phyloP scores from a whole-genome alignment of 2,329 filamentous ascomycete species.

The Cercospora berteroae region DNA sequence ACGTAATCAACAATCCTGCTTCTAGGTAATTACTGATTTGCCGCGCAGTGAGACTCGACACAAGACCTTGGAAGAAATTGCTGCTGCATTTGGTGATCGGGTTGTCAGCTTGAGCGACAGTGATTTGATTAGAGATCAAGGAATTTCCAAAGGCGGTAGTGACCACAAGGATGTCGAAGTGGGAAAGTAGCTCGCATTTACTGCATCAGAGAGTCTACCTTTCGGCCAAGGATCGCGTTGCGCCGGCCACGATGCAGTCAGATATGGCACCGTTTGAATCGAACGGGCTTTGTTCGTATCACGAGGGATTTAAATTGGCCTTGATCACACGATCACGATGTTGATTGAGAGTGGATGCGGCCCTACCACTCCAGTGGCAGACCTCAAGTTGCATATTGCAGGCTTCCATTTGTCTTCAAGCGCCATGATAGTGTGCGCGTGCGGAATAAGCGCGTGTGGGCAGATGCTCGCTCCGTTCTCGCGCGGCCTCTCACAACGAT shows the following conservation, averaged over 20 bases:
- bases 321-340: neutral
- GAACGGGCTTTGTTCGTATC: neutral
- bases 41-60: constrained; percentile 30
- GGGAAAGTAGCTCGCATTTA: neutral
- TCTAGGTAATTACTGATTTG: constrained; percentile 9
- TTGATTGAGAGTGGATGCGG: neutral
- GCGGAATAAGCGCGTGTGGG: neutral
- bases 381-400: neutral
- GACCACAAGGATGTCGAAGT: constrained; percentile 1
- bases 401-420: too few species aligned
- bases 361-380: neutral
- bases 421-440: neutral
- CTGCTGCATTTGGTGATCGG: constrained; percentile 36
- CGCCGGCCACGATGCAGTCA: neutral
- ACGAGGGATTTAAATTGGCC: neutral
- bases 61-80: constrained; percentile 36
- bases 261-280: neutral
- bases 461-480: neutral
- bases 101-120: constrained; percentile 32
- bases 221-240: neutral
- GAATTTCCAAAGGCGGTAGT: constrained; percentile 27
- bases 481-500: neutral
- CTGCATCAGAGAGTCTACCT: neutral
- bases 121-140: constrained; percentile 27
- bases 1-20: neutral